Evolutionary conservation across 192 early-diverging fungal genomes (phyloP).

Genomic region (Geosiphon pyriformis): DNA sequence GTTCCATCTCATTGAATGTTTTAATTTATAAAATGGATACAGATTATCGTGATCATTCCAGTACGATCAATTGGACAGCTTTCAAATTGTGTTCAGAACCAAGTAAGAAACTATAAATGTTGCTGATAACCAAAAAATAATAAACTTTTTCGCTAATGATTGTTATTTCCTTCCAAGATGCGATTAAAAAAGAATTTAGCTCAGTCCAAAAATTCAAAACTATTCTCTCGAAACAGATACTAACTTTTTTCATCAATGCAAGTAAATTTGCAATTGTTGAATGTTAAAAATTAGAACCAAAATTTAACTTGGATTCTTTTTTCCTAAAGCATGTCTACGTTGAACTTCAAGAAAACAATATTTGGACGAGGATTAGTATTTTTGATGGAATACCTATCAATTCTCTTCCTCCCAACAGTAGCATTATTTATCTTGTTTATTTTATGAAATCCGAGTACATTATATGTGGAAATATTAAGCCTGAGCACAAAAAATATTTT

Average conservation of each 20-base stretch:
- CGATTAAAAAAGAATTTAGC: not conserved
- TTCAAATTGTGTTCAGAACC: not conserved
- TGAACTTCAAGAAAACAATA: not conserved
- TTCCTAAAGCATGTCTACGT: not conserved
- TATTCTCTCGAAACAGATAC: not conserved
- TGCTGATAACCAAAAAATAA: not conserved
- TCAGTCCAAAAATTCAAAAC: not conserved
- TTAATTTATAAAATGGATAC: no score
- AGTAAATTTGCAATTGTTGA: not conserved
- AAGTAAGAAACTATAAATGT: no score
- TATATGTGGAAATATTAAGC: not conserved
- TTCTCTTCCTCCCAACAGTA: not conserved
- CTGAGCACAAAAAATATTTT: not conserved
- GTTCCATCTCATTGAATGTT: not conserved
- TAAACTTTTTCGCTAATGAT: not conserved
- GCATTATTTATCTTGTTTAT: not conserved
- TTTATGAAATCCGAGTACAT: not conserved
- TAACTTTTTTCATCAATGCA: not conserved
- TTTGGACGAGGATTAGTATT: not conserved
- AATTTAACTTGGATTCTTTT: not conserved
- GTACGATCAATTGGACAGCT: not conserved
- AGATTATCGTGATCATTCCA: not conserved
- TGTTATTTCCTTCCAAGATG: not conserved
- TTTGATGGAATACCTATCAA: not conserved
- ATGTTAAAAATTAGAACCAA: not conserved